phyloP scores from a whole-genome alignment of 2,329 filamentous ascomycete genomes.

The Cyphellophora attinorum region DNA sequence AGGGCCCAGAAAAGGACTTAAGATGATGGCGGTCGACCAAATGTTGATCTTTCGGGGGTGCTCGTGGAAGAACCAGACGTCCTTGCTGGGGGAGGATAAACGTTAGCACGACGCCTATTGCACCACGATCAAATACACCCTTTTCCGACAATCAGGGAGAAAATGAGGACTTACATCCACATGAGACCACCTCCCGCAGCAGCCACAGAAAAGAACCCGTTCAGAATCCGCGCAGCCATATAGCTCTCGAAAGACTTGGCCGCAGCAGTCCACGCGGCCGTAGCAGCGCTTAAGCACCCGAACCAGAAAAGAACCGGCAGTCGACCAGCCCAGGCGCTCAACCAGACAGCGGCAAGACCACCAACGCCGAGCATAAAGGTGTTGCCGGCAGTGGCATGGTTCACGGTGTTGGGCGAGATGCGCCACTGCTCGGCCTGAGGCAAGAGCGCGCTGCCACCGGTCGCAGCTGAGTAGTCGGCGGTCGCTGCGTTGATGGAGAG shows the following conservation, averaged over 20 bases:
- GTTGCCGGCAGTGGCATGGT: slow-evolving; percentile 43
- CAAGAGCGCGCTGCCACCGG: slow-evolving; percentile 34
- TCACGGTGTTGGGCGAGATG: slow-evolving; percentile 39
- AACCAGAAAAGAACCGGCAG: slow-evolving; percentile 32
- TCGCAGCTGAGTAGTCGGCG: slow-evolving; percentile 41
- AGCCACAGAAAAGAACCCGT: slow-evolving; percentile 38
- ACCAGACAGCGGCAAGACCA: slow-evolving; percentile 30
- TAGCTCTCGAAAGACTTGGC: slow-evolving; percentile 38
- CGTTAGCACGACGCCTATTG: too few relatives aligned
- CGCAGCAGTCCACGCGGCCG: slow-evolving; percentile 32
- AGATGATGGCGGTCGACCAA: slow-evolving; percentile 28
- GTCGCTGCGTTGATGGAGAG: slow-evolving; percentile 38
- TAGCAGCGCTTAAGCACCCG: slow-evolving; percentile 20
- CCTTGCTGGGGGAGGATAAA: too few relatives aligned
- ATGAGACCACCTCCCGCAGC: slow-evolving; percentile 33
- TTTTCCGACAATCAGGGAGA: too few relatives aligned
- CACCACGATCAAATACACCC: too few relatives aligned
- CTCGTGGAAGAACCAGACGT: slow-evolving; percentile 53
- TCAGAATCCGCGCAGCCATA: slow-evolving; percentile 39
- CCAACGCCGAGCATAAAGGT: slow-evolving; percentile 39
- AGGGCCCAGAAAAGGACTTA: slow-evolving; percentile 30
- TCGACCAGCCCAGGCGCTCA: slow-evolving; percentile 35
- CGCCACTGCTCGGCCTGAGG: slow-evolving; percentile 39
- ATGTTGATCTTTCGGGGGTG: slow-evolving; percentile 29
- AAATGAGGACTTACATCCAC: too few relatives aligned